Evolutionary conservation across 805 yeast genomes (phyloP), one percentile per base, ranked within the genome.

Genomic region (Barnettozyma sp.): DNA sequence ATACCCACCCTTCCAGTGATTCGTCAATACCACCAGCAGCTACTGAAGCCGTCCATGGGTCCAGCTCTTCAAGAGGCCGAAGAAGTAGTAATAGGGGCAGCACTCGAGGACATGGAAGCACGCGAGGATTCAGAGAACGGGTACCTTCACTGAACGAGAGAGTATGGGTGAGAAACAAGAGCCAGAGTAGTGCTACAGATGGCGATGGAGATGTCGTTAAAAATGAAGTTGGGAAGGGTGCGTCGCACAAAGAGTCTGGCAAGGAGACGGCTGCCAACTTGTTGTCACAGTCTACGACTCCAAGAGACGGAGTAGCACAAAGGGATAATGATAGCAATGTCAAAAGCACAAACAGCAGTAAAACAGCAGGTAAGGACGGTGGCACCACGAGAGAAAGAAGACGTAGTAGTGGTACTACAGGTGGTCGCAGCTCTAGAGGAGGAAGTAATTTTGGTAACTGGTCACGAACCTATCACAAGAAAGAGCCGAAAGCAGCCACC

Each of bases 351-450:
- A n/a, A n/a, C n/a, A n/a, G n/a, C n/a, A n/a, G n/a, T n/a, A n/a
- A n/a, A n/a, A n/a, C n/a, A n/a, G n/a, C n/a, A n/a, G n/a, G n/a
- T n/a, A n/a, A n/a, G n/a, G n/a, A n/a, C n/a, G n/a, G n/a, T n/a
- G n/a, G n/a, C n/a, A 25, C 18, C 17, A 25, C 10, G 9, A 14
- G 18, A 12, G 18, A 16, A 13, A 25, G 27, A 25, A 25, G 17
- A 48, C 66, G 27, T 42, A 52, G 30, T n/a, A n/a, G n/a, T n/a
- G n/a, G n/a, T n/a, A n/a, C n/a, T 30, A 28, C 27, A 25, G 25
- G 35, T 19, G 22, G 27, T 19, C 36, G 33, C 24, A 26, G 33
- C 17, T 22, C 29, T 10, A 26, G 33, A 19, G 34, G 31, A n/a
- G n/a, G n/a, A n/a, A n/a, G n/a, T n/a, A n/a, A n/a, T 11, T 33